Base-by-base conservation (phyloP, 768 basidiomycete species). In the Naematelia encephala region DNA sequence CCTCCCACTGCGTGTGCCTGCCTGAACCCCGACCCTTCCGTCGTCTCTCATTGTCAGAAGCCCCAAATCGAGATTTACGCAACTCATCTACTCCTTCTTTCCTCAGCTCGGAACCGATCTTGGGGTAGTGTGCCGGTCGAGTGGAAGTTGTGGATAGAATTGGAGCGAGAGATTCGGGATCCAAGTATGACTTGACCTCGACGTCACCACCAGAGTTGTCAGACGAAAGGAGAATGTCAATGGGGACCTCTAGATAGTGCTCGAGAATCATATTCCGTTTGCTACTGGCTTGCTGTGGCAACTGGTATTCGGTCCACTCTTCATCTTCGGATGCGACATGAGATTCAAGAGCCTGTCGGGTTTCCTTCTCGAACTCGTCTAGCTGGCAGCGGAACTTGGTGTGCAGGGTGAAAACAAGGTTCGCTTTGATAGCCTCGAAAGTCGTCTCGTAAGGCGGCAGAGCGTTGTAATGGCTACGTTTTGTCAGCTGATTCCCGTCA, bases 371-470 rank as follows among this genome's bases (percentile, higher is more conserved):
- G 23, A 28, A 3, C 21, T 21, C 3, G 39, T 51, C 39, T 14
- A 51, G 43, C 5, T 29, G 28, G 55, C 62, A 64, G 23, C 47
- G 28, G 58, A 60, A 64, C 5, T 25, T 54, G 26, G 62, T 64
- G 28, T 39, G 22, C 5, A 64, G 30, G 10, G n/a, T 23, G 45
- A 64, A 57, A 11, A 23, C 19, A 23, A 64, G n/a, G 11, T 21
- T 5, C 2, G 57, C 23, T 3, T 39, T 49, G 44, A 56, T 51
- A 19, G 49, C 19, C 14, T 57, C 43, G 54, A 64, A 64, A 25
- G 62, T 64, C 14, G 48, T 30, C 2, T 47, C 43, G 50, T 60
- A 64, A 11, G 48, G 8, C 14, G 62, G 58, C 25, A 60, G 42
- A 13, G 45, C 54, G 55, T 52, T 47, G 34, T 51, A n/a, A 2